These are phyloP conservation scores for Ceriops tagal DNA, from an alignment of 345 rosid genomes.

Conservation along the genomic window DNA sequence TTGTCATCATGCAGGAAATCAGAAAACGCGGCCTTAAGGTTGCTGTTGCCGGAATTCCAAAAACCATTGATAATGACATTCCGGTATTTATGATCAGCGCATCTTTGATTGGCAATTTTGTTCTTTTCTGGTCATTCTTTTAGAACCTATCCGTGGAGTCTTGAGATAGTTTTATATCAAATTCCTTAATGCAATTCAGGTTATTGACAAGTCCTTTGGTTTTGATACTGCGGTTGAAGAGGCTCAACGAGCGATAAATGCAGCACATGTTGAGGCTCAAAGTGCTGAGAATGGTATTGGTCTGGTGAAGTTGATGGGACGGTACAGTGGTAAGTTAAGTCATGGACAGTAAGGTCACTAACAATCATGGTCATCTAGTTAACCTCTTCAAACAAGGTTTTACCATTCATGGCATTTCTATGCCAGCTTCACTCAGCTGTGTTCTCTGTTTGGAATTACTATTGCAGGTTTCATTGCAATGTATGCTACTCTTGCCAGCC, in stretches of 20 bases:
- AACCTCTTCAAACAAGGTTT: background rate
- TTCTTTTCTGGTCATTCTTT: constrained; percentile 9
- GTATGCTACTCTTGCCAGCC: constrained; percentile 82
- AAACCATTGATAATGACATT: constrained; percentile 92
- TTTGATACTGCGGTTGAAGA: constrained; percentile 95
- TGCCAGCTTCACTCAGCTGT: background rate
- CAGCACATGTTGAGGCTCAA: constrained; percentile 88
- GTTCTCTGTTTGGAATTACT: constrained; percentile 7
- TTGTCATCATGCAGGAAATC: constrained; percentile 53
- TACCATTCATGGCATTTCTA: background rate
- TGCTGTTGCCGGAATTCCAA: constrained; percentile 80
- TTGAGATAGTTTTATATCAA: constrained; percentile 6
- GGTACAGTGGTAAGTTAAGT: constrained; percentile 66
- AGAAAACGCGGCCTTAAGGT: constrained; percentile 78
- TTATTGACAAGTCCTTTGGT: constrained; percentile 90
- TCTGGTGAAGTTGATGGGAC: constrained; percentile 89
- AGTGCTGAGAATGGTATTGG: constrained; percentile 79
- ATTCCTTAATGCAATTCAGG: constrained; percentile 40
- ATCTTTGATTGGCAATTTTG: background rate
- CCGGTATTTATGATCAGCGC: constrained; percentile 45
- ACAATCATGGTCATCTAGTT: background rate
- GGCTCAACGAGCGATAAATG: constrained; percentile 91
- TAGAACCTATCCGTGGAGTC: background rate
- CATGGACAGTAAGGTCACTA: background rate
- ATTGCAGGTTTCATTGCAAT: constrained; percentile 43